Conservation (phyloP, 495 filamentous ascomycete species). For the Staphylotrichum longicolle region DNA sequence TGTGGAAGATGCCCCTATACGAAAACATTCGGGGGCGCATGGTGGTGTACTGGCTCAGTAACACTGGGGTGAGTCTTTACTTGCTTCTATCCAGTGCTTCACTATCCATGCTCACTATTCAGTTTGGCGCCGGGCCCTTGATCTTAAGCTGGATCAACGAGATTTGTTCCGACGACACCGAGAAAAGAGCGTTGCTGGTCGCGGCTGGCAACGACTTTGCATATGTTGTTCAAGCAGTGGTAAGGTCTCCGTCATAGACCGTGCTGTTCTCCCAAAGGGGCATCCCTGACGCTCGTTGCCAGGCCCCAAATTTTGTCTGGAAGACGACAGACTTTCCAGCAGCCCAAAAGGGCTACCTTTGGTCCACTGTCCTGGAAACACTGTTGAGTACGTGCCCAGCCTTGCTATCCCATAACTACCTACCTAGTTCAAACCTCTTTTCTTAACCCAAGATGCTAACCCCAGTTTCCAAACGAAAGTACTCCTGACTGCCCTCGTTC, state of each 20-base stretch:
- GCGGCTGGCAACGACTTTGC: background rate
- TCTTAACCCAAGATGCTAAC: too few relatives aligned
- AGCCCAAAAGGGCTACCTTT: slow-evolving; percentile 1
- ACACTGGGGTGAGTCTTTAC: background rate
- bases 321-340: background rate
- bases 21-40: background rate
- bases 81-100: background rate
- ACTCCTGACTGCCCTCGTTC: too few relatives aligned
- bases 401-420: too few relatives aligned
- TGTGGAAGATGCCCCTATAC: background rate
- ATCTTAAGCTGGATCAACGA: slow-evolving; percentile 6
- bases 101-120: background rate
- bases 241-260: background rate
- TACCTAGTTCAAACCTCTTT: too few relatives aligned
- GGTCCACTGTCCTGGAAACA: background rate
- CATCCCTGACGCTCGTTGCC: background rate
- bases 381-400: too few relatives aligned
- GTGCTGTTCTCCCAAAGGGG: background rate
- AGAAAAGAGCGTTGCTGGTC: background rate
- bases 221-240: background rate
- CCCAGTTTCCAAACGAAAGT: too few relatives aligned
- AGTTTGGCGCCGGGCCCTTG: background rate
- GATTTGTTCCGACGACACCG: background rate
- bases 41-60: background rate
- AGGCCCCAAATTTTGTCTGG: slow-evolving; percentile 7